Evolutionary conservation across 139 green algal species (phyloP).

Genomic region (Coccomyxa sp.): DNA sequence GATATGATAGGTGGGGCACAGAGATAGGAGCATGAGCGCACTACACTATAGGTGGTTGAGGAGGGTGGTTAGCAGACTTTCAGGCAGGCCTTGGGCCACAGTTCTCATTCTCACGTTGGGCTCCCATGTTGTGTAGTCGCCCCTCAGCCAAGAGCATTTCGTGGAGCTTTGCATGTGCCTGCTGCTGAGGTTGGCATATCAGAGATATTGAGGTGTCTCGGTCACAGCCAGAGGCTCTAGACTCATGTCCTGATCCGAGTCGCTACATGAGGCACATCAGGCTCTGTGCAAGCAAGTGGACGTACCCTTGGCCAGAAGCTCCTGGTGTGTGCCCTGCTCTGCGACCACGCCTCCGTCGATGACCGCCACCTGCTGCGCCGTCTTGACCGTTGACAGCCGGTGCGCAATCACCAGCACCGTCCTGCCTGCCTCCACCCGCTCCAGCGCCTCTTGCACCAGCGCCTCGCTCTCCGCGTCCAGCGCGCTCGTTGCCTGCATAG

Average conservation of each 20-base stretch:
- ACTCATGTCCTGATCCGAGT: neutral
- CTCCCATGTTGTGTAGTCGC: neutral
- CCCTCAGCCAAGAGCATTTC: neutral
- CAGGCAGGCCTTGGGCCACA: neutral
- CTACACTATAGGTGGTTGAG: neutral
- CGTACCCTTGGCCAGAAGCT: conserved; percentile 26
- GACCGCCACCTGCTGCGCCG: conserved; percentile 20
- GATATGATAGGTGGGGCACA: neutral
- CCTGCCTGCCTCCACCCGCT: conserved; percentile 71
- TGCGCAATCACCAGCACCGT: conserved; percentile 93
- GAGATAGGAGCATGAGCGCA: neutral
- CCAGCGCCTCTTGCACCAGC: conserved; percentile 88
- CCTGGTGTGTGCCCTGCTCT: conserved; percentile 32
- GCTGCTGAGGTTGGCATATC: neutral
- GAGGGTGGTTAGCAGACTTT: neutral
- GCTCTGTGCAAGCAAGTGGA: neutral
- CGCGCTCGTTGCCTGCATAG: conserved; percentile 37
- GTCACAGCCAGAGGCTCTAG: neutral
- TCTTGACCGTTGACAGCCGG: conserved; percentile 82
- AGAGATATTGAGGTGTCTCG: neutral
- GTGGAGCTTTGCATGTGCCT: neutral
- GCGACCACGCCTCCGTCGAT: conserved; percentile 23
- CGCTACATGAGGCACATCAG: neutral
- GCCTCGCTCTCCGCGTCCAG: conserved; percentile 61
- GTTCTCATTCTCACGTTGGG: neutral